Base-by-base conservation (phyloP, 305 asterid species). In the Withania somnifera region DNA sequence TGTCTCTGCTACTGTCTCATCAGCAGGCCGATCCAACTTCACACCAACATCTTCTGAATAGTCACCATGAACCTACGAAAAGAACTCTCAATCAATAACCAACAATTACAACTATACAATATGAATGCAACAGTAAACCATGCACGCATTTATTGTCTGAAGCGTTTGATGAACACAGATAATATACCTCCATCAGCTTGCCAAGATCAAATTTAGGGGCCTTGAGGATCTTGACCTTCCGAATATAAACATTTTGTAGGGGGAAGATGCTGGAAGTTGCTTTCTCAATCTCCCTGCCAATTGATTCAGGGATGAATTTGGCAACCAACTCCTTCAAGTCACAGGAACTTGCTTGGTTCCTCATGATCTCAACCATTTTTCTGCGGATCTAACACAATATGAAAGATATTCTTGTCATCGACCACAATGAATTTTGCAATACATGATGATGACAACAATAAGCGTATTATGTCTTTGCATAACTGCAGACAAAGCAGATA, bases 151-250 rank as follows among this genome's bases (percentile, higher is more conserved):
- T 42, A 45, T 9, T 6, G 38, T 22, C 1, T 13, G 42, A 50
- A 7, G 13, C 34, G 42, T 2, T n/a, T n/a, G 1, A 47, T n/a
- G 22, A 73, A 47, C 60, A 8, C 0, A 2, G 15, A 15, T 14
- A 73, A 76, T 82, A 76, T 75, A 61, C 98, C 93, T 93, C 98
- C 98, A 93, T 95, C 89, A 95, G 85, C 85, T 88, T 91, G 77
- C 95, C 91, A 20, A 95, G 91, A 87, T 95, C 98, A 51, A 93
- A 95, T 76, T 93, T 95, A 54, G 98, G 98, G 50, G 98, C 97
- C 71, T 93, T 95, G 87, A 95, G 84, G 78, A 95, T 92, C 86
- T 95, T 95, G 45, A 90, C 98, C 86, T 95, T 93, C 81, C 98
- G 89, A 51, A 95, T 89, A 56, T 69, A 95, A 20, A 95, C 97